Percentiles rank a stretch among this genome's conserved stretches.
These are phyloP conservation scores for Lepiota brunneoincarnata DNA, from an alignment of 768 basidiomycete genomes.

Conservation along the genomic window DNA sequence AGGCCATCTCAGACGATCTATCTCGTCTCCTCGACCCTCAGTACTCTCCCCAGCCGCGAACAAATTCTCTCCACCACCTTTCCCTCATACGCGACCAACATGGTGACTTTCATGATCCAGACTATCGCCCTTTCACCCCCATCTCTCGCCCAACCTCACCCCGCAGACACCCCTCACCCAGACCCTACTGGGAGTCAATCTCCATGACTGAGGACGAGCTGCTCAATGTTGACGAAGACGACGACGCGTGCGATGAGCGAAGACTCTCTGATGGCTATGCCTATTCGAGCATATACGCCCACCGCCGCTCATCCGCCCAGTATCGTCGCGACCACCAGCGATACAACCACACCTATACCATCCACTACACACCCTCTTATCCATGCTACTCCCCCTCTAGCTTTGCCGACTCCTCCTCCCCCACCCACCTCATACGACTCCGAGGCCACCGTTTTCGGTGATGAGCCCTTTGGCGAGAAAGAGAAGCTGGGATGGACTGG, in stretches of 20 bases:
- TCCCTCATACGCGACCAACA: constrained; percentile 12
- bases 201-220: constrained; percentile 7
- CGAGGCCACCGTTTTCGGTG: not conserved
- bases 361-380: constrained; percentile 3
- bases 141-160: constrained; percentile 7
- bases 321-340: constrained; percentile 6
- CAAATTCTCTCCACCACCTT: not conserved
- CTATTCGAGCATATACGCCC: constrained; percentile 9
- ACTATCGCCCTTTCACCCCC: constrained; percentile 17
- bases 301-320: constrained; percentile 10
- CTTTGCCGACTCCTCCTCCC: constrained; percentile 1
- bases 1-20: constrained; percentile 12
- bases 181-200: constrained; percentile 11
- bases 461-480: constrained; percentile 5
- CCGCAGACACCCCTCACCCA: not conserved
- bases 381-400: constrained; percentile 3
- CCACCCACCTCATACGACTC: constrained; percentile 6
- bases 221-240: constrained; percentile 5
- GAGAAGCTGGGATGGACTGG: constrained; percentile 11
- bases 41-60: constrained; percentile 9
- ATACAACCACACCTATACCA: not conserved
- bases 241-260: constrained; percentile 9
- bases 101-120: constrained; percentile 18
- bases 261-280: constrained; percentile 10
- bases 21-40: constrained; percentile 17